Conservation (phyloP, 257 asterid species). For the Rauvolfia tetraphylla region DNA sequence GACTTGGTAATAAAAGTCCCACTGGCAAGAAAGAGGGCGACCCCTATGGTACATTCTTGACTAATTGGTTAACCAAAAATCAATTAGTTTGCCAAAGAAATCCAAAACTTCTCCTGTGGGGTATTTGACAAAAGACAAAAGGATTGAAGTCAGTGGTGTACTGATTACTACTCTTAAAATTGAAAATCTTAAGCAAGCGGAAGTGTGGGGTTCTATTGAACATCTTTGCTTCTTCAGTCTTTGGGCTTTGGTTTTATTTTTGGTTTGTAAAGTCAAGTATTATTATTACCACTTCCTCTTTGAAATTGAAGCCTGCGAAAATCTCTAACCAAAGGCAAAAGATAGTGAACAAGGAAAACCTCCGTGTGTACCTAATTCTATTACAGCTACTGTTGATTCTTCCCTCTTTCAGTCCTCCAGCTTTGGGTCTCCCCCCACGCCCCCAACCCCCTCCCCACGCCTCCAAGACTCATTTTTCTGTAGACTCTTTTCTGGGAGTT, state of each 20-base stretch:
- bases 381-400: neutral
- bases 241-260: neutral
- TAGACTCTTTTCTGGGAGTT: neutral
- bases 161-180: neutral
- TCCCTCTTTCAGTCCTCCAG: neutral
- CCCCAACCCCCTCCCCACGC: neutral
- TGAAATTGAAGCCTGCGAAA: neutral
- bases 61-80: neutral
- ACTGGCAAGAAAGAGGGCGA: neutral
- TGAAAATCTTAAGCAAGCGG: neutral
- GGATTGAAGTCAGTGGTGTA: neutral
- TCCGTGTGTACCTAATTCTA: neutral
- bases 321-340: neutral
- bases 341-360: neutral
- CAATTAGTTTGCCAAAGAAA: neutral
- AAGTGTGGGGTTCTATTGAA: neutral
- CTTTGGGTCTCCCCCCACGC: neutral
- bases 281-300: neutral
- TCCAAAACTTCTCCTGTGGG: conserved; percentile 1
- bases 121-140: neutral
- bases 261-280: neutral
- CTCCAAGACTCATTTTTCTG: neutral
- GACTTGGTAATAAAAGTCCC: neutral
- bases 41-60: neutral
- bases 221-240: neutral